Percentiles rank a stretch among this genome's conserved stretches.
phyloP scores from a whole-genome alignment of 306 rosid species.

The Acacia acuminata region DNA sequence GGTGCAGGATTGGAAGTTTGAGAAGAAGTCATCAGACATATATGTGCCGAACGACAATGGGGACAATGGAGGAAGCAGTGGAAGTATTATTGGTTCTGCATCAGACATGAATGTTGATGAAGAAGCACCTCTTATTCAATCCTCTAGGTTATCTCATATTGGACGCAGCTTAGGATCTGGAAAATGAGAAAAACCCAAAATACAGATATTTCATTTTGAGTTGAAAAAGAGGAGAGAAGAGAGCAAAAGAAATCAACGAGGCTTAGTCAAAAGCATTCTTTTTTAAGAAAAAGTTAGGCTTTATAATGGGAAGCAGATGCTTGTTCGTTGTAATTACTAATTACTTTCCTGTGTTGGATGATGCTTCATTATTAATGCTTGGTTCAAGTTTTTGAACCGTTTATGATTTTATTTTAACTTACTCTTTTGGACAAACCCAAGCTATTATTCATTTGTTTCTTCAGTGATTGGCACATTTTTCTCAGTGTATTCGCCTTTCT shows the following conservation, averaged over 20 bases:
- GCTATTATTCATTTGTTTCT: conserved; percentile 6
- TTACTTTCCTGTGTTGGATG: not conserved
- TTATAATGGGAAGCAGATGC: conserved; percentile 18
- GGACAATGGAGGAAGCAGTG: conserved; percentile 39
- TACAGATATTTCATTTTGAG: not conserved
- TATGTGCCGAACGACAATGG: conserved; percentile 44
- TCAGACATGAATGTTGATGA: conserved; percentile 51
- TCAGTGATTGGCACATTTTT: not conserved
- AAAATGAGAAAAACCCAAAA: conserved; percentile 26
- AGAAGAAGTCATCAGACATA: conserved; percentile 78
- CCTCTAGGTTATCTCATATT: conserved; percentile 74
- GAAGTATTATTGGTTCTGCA: conserved; percentile 45
- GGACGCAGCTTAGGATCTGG: conserved; percentile 65
- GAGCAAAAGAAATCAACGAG: conserved; percentile 17
- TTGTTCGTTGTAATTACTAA: conserved; percentile 18
- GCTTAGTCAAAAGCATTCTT: conserved; percentile 36
- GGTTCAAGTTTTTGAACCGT: conserved; percentile 10
- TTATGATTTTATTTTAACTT: not conserved
- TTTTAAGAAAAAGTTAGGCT: conserved; percentile 30
- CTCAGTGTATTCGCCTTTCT: not conserved
- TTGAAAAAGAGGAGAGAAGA: not conserved
- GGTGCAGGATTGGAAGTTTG: conserved; percentile 91
- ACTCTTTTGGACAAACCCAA: conserved; percentile 2
- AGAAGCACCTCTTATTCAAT: conserved; percentile 76
- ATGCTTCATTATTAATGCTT: not conserved